phyloP scores from a whole-genome alignment of 2,329 filamentous ascomycete species.

The Didymella sp. region DNA sequence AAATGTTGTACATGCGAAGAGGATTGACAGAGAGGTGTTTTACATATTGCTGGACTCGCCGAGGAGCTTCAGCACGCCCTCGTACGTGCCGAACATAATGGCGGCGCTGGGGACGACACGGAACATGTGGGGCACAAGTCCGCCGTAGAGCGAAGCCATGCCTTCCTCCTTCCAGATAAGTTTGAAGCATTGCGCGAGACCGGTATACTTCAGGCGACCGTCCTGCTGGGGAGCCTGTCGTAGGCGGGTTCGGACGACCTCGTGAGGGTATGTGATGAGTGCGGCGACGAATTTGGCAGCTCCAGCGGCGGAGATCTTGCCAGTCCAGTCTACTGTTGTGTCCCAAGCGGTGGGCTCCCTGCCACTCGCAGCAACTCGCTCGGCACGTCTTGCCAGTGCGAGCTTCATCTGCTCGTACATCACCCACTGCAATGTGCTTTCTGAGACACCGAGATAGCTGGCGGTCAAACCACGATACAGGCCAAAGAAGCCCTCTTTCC shows the following conservation, averaged over 20 bases:
- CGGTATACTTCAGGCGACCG: constrained; percentile 82
- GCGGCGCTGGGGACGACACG: constrained; percentile 89
- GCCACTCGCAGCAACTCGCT: constrained; percentile 61
- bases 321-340: constrained; percentile 75
- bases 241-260: constrained; percentile 84
- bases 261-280: constrained; percentile 87
- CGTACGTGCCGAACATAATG: constrained; percentile 94
- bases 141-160: constrained; percentile 84
- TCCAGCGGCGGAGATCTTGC: constrained; percentile 79
- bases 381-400: constrained; percentile 70
- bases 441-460: constrained; percentile 87
- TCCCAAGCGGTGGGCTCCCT: constrained; percentile 74
- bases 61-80: constrained; percentile 57
- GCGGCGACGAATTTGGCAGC: constrained; percentile 86
- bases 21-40: constrained; percentile 2
- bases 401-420: constrained; percentile 92
- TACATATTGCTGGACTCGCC: constrained; percentile 53
- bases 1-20: constrained; percentile 19
- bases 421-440: constrained; percentile 92
- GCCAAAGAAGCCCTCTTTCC: constrained; percentile 79
- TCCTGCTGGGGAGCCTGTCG: constrained; percentile 80
- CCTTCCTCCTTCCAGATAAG: constrained; percentile 89
- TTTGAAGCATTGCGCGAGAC: constrained; percentile 86
- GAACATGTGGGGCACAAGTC: constrained; percentile 88
- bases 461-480: constrained; percentile 91